Base-by-base conservation (phyloP, 1,284 basidiomycete species). In the Laetiporus sulphureus region DNA sequence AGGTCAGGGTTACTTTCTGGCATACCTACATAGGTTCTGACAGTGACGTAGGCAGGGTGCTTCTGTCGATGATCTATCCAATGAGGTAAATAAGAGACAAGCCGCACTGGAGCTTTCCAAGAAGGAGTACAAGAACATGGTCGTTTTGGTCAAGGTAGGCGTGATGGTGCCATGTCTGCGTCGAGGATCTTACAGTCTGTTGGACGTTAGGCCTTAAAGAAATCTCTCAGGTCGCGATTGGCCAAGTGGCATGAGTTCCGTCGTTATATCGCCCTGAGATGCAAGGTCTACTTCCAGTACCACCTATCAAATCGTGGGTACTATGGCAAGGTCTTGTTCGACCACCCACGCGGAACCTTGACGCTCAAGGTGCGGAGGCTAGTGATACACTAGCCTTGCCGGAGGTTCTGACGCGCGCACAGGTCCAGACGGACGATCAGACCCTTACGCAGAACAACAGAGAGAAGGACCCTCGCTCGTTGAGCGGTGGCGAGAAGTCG, bases 401-500 rank as follows among this genome's bases (percentile, higher is more conserved):
- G 20, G 2, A 35, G n/a, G 11, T n/a, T 22, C 40, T 35, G 11
- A 25, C 23, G 18, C n/a, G 16, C 18, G 20, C 42, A 4, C 40
- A 79, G 78, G 82, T 90, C 18, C 79, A 86, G 68, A 88, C 85
- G 6, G 84, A 90, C 47, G 83, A 89, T 50, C 82, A 87, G 58
- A 69, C 72, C 12, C 64, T 71, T 21, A 83, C 78, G 3, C 77
- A 83, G 59, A 68, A 62, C 38, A 65, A 57, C 21, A 59, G 68
- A 36, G 78, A 88, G 51, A 91, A 89, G 62, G 87, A 91, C 56
- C 82, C 89, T 3, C 78, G 79, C 32, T 82, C 86, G 21, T 74
- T 99, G 13, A 87, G 83, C 57, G 94, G 94, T 36, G 94, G 95
- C 32, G 95, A 99, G 65, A 95, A 97, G 59, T 95, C 91, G 4